These are phyloP conservation scores for Hapsidospora chrysogenum DNA, from an alignment of 495 filamentous ascomycete species.

Conservation along the genomic window DNA sequence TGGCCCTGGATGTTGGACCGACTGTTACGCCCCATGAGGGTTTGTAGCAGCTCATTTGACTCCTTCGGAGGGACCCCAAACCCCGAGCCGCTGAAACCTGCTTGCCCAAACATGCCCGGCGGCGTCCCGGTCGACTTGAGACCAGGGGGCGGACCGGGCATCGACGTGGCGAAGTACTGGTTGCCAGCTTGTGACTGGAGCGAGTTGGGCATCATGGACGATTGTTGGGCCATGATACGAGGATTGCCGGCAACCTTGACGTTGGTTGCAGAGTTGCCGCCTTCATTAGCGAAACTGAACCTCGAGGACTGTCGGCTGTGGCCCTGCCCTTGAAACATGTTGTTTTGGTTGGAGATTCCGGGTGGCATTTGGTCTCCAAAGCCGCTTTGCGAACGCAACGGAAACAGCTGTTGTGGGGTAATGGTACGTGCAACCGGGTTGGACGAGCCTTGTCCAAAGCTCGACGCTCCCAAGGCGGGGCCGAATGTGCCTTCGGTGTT, in stretches of 20 bases:
- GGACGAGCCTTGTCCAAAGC: constrained; percentile 26
- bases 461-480: constrained; percentile 32
- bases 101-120: constrained; percentile 66
- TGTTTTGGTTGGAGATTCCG: constrained; percentile 25
- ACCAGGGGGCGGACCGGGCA: constrained; percentile 87
- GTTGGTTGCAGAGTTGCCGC: constrained; percentile 37
- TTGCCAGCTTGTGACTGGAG: constrained; percentile 41
- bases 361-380: constrained; percentile 41
- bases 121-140: constrained; percentile 89
- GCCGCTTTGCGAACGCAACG: constrained; percentile 37
- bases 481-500: constrained; percentile 37
- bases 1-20: constrained; percentile 47
- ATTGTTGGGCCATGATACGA: constrained; percentile 77
- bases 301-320: constrained; percentile 76
- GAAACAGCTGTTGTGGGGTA: constrained; percentile 72
- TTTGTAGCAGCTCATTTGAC: constrained; percentile 59
- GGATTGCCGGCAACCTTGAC: constrained; percentile 73
- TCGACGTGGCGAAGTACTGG: constrained; percentile 47
- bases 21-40: constrained; percentile 43
- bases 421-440: constrained; percentile 39
- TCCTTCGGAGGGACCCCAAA: constrained; percentile 46
- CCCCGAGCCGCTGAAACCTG: constrained; percentile 46
- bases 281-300: constrained; percentile 76
- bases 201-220: constrained; percentile 68
- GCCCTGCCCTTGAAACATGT: constrained; percentile 57